Base-by-base conservation (phyloP, 192 early-diverging fungal genomes). In the Coemansia sp. region DNA sequence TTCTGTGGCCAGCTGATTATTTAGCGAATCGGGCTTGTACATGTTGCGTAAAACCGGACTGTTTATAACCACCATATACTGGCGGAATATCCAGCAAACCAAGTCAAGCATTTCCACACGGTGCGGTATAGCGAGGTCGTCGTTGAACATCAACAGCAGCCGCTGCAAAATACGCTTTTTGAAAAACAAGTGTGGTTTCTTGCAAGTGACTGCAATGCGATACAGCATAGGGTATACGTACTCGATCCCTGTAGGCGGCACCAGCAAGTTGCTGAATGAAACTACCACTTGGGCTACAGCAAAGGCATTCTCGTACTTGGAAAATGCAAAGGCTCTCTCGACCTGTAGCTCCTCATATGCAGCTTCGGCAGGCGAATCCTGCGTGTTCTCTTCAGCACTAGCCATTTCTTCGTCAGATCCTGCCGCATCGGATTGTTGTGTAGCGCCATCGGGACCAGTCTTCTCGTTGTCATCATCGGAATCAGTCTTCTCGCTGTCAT, bases 1-100 rank as follows among this genome's bases (percentile, higher is more conserved):
- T 44, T 74, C 59, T 23, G 63, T 34, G 5, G 71, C 71, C 41
- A 74, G 57, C 53, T 55, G 58, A 23, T 63, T 63, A 15, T 60
- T 39, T 12, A 74, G 51, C 21, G 42, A 30, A 30, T 74, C 71
- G 2, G 71, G 56, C 56, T 63, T 63, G 59, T 60, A 74, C 21
- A 59, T 46, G 23, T 51, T 36, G 5, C 44, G 40, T 48, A 74
- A 21, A 0, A 53, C 55, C 0, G 71, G 64, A 18, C 64, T 67
- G 50, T 56, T 38, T 5, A 74, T 59, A 10, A 74, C 71, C 14
- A 56, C 64, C 17, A 64, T 36, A 21, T 76, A 76, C 63, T 76
- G 72, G 11, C 72, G 56, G 54, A 76, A 69, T 21, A 76, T 76
- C 72, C 72, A 76, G 7, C 62, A 52, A 0, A 52, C 62, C 14